Evolutionary conservation across 2,329 filamentous ascomycete species (phyloP).

Genomic region (Aspergillus sp.): DNA sequence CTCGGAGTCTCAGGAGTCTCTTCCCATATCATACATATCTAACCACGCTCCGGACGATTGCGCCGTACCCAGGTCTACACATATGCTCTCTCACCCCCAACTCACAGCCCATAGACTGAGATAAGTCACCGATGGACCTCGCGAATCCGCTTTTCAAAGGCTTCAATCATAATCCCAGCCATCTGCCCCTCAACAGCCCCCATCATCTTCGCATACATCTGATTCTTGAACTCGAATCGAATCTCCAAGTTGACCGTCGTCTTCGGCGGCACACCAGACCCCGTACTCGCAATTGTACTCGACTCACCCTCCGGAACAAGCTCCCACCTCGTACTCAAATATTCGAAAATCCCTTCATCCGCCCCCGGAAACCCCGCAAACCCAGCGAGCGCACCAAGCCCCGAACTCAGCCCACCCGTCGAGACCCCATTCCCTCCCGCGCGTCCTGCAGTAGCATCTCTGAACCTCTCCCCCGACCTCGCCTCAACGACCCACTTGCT

Average conservation of each 20-base stretch:
- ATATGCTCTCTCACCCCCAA: not conserved
- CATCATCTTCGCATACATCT: conserved; percentile 83
- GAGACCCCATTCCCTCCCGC: not conserved
- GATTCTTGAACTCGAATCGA: conserved; percentile 83
- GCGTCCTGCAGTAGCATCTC: conserved; percentile 34
- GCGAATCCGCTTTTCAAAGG: conserved; percentile 82
- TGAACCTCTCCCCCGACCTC: conserved; percentile 47
- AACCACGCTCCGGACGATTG: not conserved
- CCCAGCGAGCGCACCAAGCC: not conserved
- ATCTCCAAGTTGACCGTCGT: conserved; percentile 79
- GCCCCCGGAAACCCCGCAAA: conserved; percentile 37
- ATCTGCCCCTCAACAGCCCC: conserved; percentile 81
- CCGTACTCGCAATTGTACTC: conserved; percentile 21
- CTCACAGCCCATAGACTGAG: not conserved
- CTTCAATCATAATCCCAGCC: conserved; percentile 85
- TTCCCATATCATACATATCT: conserved; percentile 17
- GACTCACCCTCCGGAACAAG: conserved; percentile 40
- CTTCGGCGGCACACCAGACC: conserved; percentile 34
- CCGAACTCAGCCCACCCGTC: not conserved
- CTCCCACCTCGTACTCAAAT: conserved; percentile 50
- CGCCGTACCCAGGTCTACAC: not conserved
- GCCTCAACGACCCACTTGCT: conserved; percentile 73
- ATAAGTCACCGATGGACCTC: conserved; percentile 51
- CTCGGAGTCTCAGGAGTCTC: not conserved
- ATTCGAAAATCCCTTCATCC: conserved; percentile 55